Base-by-base conservation (phyloP, 2,329 filamentous ascomycete species). In the Exophiala mesophila region DNA sequence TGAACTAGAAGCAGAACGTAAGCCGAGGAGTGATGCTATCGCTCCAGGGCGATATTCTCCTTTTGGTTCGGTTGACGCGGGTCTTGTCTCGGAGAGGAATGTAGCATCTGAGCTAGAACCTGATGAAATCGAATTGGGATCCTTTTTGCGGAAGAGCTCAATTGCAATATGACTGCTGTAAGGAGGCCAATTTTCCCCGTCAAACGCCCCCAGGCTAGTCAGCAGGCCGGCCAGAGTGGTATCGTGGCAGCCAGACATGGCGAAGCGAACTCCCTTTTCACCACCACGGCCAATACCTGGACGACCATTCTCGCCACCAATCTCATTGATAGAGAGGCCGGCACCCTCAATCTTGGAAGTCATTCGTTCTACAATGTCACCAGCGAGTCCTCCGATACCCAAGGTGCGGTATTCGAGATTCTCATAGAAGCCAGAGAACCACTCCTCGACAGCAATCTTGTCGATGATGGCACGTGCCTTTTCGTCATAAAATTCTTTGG, bases 111-210 rank as follows among this genome's bases (percentile, higher is more conserved):
- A 18, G 7, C 18, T 26, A n/a, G 35, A 55, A 57, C n/a, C 61
- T 61, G 42, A 66, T 47, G 17, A 66, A 36, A 5, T 62, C 56
- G 1, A 57, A 37, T 42, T 57, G 56, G 50, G 55, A 56, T 35
- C 35, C 28, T 45, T 40, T 53, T 77, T 74, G 29, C 76, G 79
- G 70, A 97, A 96, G 49, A 97, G 74, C 65, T 98, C 92, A 41
- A 98, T 72, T 21, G 92, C 89, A 52, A 98, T 76, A 57, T 94
- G 88, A 55, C 85, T 90, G 0, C 90, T 96, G 59, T 90, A 98
- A 0, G 88, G 89, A 1, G 92, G 92, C 92, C 92, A 98, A 24
- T 75, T 73, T 35, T 76, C 77, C 15, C 69, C 69, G 30, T 85
- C 72, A 60, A 87, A 92, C 2, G 85, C 84, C 2, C 90, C 92